Conservation (phyloP, 441 rosid genomes). For the Populus hybrid region DNA sequence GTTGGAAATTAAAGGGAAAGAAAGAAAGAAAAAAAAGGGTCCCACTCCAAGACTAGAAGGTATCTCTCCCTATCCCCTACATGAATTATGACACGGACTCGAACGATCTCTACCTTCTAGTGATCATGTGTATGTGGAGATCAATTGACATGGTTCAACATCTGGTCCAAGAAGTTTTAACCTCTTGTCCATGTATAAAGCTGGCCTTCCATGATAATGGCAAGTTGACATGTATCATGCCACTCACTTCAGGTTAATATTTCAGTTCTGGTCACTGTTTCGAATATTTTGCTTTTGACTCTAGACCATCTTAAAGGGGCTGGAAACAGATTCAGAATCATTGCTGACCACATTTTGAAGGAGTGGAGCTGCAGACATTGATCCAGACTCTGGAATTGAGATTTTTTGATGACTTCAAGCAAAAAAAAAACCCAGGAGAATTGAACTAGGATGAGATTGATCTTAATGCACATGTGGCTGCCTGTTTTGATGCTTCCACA, state of each 20-base stretch:
- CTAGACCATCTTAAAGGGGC: not conserved
- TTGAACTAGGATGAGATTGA: not conserved
- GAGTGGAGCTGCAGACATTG: not conserved
- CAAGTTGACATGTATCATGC: not conserved
- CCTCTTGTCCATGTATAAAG: not conserved
- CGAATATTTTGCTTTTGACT: not conserved
- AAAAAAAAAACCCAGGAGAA: not conserved
- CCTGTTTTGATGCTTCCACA: not conserved
- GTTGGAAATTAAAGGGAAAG: not conserved
- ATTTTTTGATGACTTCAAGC: not conserved
- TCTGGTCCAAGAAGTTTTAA: not conserved
- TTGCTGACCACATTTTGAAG: not conserved
- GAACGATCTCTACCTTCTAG: not conserved
- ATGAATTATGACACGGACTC: too few relatives aligned
- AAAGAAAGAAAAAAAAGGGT: not conserved
- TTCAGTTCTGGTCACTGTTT: not conserved
- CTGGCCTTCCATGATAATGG: not conserved
- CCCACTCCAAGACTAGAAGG: not conserved
- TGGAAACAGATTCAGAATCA: not conserved
- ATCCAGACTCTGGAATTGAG: not conserved
- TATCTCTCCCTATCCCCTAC: too few relatives aligned
- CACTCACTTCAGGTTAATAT: too few relatives aligned
- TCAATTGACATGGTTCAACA: not conserved
- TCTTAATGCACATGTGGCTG: not conserved
- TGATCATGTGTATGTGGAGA: not conserved